Evolutionary conservation across 169 alveolate species (phyloP).

Genomic region (Plasmodium inui): DNA sequence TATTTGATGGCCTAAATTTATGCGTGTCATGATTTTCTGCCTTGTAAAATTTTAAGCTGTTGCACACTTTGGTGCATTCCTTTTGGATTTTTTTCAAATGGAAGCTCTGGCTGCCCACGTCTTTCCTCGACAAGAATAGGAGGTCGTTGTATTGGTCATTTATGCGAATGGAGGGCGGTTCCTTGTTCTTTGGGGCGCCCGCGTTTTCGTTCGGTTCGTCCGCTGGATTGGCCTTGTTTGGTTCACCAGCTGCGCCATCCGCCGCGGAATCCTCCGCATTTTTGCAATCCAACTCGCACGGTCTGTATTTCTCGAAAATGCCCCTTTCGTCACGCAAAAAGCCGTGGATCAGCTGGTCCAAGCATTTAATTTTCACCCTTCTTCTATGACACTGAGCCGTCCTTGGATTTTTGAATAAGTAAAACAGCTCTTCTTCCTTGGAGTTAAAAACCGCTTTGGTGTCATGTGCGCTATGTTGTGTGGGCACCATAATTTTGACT

Average conservation of each 20-base stretch:
- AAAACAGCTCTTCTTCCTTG: slow-evolving; percentile 37
- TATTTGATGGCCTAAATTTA: slow-evolving; percentile 46
- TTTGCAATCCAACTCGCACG: slow-evolving; percentile 12
- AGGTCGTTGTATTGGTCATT: slow-evolving; percentile 33
- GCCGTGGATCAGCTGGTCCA: slow-evolving; percentile 16
- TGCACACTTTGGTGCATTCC: slow-evolving; percentile 15
- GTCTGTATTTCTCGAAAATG: slow-evolving; percentile 10
- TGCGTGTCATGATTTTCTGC: slow-evolving; percentile 55
- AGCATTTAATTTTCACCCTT: slow-evolving; percentile 16
- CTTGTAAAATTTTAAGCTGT: slow-evolving; percentile 59
- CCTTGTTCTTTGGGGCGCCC: background rate
- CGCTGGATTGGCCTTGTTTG: background rate
- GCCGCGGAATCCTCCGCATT: background rate
- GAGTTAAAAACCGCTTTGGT: background rate
- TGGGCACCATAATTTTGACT: slow-evolving; percentile 1
- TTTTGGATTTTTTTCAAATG: slow-evolving; percentile 61
- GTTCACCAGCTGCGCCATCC: background rate
- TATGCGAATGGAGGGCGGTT: background rate
- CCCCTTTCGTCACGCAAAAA: slow-evolving; percentile 14
- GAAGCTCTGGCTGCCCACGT: slow-evolving; percentile 4
- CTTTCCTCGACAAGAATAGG: slow-evolving; percentile 18
- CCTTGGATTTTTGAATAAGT: slow-evolving; percentile 13
- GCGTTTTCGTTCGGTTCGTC: background rate
- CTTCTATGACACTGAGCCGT: background rate
- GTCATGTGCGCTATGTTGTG: background rate